Evolutionary conservation across 805 yeast genomes (phyloP), one percentile per base, ranked within the genome.

Genomic region (Cyberlindnera maritima): DNA sequence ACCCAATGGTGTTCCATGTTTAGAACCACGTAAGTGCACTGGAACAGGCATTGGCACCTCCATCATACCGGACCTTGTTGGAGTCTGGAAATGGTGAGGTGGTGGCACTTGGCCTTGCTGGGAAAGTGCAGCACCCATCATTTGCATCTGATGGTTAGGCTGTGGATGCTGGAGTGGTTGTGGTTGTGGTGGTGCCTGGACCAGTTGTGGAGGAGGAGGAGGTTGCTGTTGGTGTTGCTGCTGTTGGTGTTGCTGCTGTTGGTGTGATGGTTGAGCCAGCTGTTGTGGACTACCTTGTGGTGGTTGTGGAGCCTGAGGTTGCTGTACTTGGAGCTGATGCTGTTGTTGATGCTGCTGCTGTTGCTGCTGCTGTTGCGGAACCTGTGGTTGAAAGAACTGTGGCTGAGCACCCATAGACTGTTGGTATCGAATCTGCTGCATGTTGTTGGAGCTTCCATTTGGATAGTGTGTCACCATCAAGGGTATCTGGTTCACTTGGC

Each of bases 381-480:
- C 44, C 37, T 50, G 56, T 10, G 38, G 48, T 21, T 39, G 43
- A 11, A 36, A 39, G 29, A 26, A 39, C 41, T 39, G 48, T 7
- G 34, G 21, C 39, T 44, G 47, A 19, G 36, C 41, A 7, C 36
- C 40, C 33, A 43, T 39, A 9, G 26, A 35, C 28, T 48, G 57
- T 21, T 52, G 59, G 35, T 56, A 56, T 23, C 47, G 49, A 15
- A 43, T 46, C 23, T 51, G 58, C 34, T 51, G 55, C 14, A 44
- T n/a, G n/a, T 43, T 33, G 23, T 38, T 44, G 19, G 31, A 10
- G 29, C 39, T 48, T n/a, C 43, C 39, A 28, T 36, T 36, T 7
- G 56, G 57, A 25, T 56, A 57, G 29, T 57, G 61, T 13, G 59
- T 12, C 11, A 53, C 56, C 52, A 57, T 52, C 47, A 54, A 23